Percentiles rank a stretch among this genome's conserved stretches.
These are phyloP conservation scores for Vaccinium myrtillus DNA, from an alignment of 148 eudicot species.

Conservation along the genomic window DNA sequence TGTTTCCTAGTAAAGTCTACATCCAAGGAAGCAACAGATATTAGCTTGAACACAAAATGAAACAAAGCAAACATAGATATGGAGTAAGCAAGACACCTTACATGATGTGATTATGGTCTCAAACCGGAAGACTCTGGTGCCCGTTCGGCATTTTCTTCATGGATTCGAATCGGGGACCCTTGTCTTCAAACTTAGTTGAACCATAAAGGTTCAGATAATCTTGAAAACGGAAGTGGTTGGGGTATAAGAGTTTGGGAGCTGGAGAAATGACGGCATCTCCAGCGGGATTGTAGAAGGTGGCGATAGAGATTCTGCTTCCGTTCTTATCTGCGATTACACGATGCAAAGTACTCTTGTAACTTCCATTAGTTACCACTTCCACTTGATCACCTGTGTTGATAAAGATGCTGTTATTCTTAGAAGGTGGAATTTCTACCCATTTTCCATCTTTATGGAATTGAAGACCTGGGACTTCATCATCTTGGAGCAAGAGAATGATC, in stretches of 20 bases:
- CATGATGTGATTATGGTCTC: conserved; percentile 11
- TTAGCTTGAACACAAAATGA: conserved; percentile 19
- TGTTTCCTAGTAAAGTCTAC: background rate
- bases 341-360: conserved; percentile 66
- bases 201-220: conserved; percentile 68
- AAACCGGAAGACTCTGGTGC: conserved; percentile 10
- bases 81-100: background rate
- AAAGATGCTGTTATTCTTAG: conserved; percentile 68
- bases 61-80: conserved; percentile 5
- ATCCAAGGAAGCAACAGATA: conserved; percentile 22
- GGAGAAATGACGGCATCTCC: conserved; percentile 68
- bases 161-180: conserved; percentile 56
- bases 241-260: conserved; percentile 53
- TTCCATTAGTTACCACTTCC: conserved; percentile 72
- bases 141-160: conserved; percentile 51
- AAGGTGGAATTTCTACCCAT: conserved; percentile 81
- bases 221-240: conserved; percentile 41
- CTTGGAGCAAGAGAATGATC: conserved; percentile 78
- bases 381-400: conserved; percentile 79
- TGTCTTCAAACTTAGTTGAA: conserved; percentile 64
- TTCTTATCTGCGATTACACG: conserved; percentile 63
- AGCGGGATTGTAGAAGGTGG: conserved; percentile 87
- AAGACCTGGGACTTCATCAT: conserved; percentile 85
- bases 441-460: conserved; percentile 67
- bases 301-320: conserved; percentile 73